Percentiles rank a stretch among this genome's conserved stretches.
phyloP scores from a whole-genome alignment of 306 rosid genomes.

The Crataegus laevigata region DNA sequence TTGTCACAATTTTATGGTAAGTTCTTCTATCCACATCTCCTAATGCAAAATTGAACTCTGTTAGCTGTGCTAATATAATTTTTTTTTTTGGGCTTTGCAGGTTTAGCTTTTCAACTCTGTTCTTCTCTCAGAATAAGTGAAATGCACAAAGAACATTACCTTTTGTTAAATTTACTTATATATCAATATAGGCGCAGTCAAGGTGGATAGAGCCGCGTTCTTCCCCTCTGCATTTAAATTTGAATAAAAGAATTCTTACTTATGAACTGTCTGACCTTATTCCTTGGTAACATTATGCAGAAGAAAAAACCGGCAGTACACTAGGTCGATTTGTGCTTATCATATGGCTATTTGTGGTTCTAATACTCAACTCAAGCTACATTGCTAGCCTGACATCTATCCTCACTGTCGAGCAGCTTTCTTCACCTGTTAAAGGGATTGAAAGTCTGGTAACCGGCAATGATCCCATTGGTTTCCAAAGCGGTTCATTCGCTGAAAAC shows the following conservation, averaged over 20 bases:
- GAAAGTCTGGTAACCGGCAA: slow-evolving; percentile 36
- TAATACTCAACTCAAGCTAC: slow-evolving; percentile 24
- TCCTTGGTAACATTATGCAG: slow-evolving; percentile 2
- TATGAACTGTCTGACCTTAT: neutral
- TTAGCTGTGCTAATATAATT: neutral
- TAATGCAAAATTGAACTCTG: neutral
- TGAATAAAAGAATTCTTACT: no score
- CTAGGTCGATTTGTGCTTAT: slow-evolving; percentile 21
- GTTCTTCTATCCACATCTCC: no score
- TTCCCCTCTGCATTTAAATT: no score
- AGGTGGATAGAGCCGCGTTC: no score
- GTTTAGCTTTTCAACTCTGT: slow-evolving; percentile 74
- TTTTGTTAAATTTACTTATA: neutral
- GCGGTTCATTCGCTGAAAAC: slow-evolving; percentile 36
- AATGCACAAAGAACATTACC: no score
- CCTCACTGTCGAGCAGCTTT: slow-evolving; percentile 53
- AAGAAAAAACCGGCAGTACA: slow-evolving; percentile 16
- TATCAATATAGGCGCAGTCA: no score
- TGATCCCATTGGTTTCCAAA: slow-evolving; percentile 49
- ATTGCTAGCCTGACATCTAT: slow-evolving; percentile 30
- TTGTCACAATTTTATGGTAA: slow-evolving; percentile 16
- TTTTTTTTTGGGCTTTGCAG: slow-evolving; percentile 27
- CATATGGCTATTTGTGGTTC: slow-evolving; percentile 26
- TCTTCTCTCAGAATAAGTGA: slow-evolving; percentile 25
- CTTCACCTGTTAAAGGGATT: slow-evolving; percentile 61